phyloP scores from a whole-genome alignment of 208 protist species.

The Angomonas deanei region DNA sequence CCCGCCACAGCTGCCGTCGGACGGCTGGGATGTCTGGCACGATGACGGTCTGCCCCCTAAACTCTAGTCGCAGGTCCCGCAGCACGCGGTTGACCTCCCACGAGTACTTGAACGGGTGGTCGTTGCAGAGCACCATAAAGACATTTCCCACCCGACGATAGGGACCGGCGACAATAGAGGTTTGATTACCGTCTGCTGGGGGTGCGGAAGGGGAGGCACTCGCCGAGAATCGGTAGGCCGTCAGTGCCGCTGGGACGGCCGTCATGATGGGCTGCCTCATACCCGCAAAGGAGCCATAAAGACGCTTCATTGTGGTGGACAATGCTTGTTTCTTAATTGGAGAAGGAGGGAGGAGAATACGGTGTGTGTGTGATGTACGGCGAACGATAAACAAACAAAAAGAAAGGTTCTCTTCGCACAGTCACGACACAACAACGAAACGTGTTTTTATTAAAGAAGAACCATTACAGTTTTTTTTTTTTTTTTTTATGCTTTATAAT shows the following conservation, averaged over 20 bases:
- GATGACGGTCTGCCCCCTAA: slow-evolving; percentile 74
- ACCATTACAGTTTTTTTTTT: not conserved
- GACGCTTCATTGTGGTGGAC: no score
- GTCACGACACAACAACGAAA: not conserved
- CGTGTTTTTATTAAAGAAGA: not conserved
- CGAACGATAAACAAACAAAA: not conserved
- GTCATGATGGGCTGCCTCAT: not conserved
- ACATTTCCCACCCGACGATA: slow-evolving; percentile 77
- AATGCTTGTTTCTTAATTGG: no score
- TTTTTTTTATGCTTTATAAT: not conserved
- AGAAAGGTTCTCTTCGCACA: no score
- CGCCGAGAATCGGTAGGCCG: not conserved
- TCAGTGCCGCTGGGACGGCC: not conserved
- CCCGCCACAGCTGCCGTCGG: slow-evolving; percentile 71
- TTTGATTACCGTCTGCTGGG: not conserved
- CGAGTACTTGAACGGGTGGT: slow-evolving; percentile 80
- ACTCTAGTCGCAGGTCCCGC: slow-evolving; percentile 79
- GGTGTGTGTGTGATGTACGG: not conserved
- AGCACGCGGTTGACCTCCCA: slow-evolving; percentile 85
- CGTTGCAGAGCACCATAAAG: slow-evolving; percentile 75
- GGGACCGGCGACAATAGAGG: slow-evolving; percentile 36
- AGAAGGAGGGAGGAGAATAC: not conserved
- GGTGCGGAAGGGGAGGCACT: not conserved
- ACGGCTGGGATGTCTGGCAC: slow-evolving; percentile 70
- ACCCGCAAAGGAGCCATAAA: no score